Percentiles rank a stretch among this genome's conserved stretches.
These are phyloP conservation scores for Camelina sativa DNA, from an alignment of 345 rosid genomes.

Conservation along the genomic window DNA sequence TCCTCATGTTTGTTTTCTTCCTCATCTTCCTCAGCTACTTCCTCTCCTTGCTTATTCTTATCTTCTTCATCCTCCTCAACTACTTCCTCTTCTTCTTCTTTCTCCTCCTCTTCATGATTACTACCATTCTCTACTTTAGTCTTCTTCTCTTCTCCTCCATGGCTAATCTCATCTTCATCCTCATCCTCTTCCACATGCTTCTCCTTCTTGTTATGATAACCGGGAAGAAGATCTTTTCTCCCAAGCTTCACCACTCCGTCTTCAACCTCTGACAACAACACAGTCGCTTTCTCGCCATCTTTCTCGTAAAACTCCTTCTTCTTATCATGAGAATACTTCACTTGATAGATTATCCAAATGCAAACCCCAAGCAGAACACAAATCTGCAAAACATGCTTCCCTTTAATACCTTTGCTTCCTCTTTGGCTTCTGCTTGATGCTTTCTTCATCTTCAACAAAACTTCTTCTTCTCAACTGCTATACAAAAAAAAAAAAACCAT, in stretches of 20 bases:
- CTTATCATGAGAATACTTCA: conserved; percentile 89
- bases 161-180: conserved; percentile 47
- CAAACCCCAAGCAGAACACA: conserved; percentile 77
- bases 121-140: conserved; percentile 7
- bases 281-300: conserved; percentile 46
- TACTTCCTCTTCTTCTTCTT: conserved; percentile 46
- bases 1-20: conserved; percentile 54
- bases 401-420: conserved; percentile 67
- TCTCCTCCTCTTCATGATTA: conserved; percentile 23
- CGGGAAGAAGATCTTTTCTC: conserved; percentile 74
- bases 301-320: conserved; percentile 72
- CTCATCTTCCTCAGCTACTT: conserved; percentile 50
- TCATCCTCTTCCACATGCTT: conserved; percentile 53
- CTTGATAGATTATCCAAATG: conserved; percentile 88
- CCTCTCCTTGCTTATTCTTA: conserved; percentile 54
- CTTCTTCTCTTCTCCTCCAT: conserved; percentile 43
- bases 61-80: conserved; percentile 51
- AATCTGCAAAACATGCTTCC: conserved; percentile 78
- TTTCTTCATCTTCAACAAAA: conserved; percentile 59
- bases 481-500: conserved; percentile 35
- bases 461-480: conserved; percentile 26
- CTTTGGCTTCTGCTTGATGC: conserved; percentile 64
- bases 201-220: conserved; percentile 48
- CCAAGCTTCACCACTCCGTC: conserved; percentile 59
- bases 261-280: conserved; percentile 33